Evolutionary conservation across 1,284 basidiomycete species (phyloP), one percentile per base, ranked within the genome.

Genomic region (Lentinus polychrous): DNA sequence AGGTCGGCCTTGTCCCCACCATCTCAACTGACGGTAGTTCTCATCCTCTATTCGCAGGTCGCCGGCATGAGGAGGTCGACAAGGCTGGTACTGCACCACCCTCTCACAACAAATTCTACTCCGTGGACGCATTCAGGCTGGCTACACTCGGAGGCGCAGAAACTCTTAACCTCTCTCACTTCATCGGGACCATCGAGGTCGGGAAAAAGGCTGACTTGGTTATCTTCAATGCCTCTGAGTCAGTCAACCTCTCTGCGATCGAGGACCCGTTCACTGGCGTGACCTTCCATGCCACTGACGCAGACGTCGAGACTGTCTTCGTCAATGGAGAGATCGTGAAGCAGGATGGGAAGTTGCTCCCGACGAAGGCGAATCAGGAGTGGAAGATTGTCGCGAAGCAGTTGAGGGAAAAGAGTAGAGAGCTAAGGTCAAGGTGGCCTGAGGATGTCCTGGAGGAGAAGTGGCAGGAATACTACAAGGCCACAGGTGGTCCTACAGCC

Each of bases 381-480:
- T 63, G 40, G 69, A 66, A 43, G 7, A 52, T 53, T 7, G 57
- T 62, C 1, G 62, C 59, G 38, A 52, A 14, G 75, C 82, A 52
- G 69, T 70, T 53, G 69, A 68, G 31, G 76, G 73, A 74, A 43
- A 68, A 60, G 1, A 72, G 65, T n/a, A 69, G 71, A 12, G 76
- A 75, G 22, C 71, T 71, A 39, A 78, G 69, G 5, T 69, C 72
- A 32, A 81, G 55, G 58, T 82, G 71, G 49, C 59, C 60, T 2
- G 49, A 48, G 20, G 58, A 58, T 24, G 51, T 55, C 43, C 45
- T 63, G 43, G 60, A 64, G 27, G 55, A 55, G 45, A 36, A 49
- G 5, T 62, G 61, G 61, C 40, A 43, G 31, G 50, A 61, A 47
- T 59, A 51, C 45, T 62, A 58, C 36, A 51, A 54, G 2, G 49